Base-by-base conservation (phyloP, 371 early-diverging fungal genomes). In the Mortierella sp. region DNA sequence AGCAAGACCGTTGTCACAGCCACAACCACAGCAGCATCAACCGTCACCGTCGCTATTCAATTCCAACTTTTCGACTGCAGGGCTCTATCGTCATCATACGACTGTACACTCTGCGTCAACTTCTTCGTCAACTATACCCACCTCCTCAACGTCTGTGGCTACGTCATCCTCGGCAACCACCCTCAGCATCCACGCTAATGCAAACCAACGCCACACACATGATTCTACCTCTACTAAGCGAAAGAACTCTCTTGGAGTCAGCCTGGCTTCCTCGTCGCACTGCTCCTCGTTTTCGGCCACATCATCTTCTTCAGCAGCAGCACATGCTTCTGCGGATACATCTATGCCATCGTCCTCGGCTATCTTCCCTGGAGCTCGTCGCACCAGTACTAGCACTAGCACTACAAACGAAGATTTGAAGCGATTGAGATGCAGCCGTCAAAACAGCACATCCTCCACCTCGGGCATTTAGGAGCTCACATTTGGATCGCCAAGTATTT, bases 401-500 rank as follows among this genome's bases (percentile, higher is more conserved):
- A 80, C 80, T 2, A 74, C 75, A 32, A 74, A 80, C 23, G 80
- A 80, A 59, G 80, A 80, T 55, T 42, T 80, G 54, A 80, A 80
- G 54, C 80, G 80, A 19, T 32, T 80, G 32, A 40, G 80, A 37
- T 80, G 80, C 58, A 80, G 80, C 53, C 80, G 80, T 2, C 80
- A 70, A n/a, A 67, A 70, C 62, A 74, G 75, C 54, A 74, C 68
- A 6, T 65, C 78, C 8, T 71, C 77, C 12, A 45, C 80, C 9
- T 70, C 80, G 7, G 69, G 67, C 15, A 68, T 72, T 34, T 72
- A 61, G 47, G 31, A 13, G 56, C 17, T 31, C 45, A 45, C 12
- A 9, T 37, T 37, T 37, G 8, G 12, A 29, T 4, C n/a, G n/a
- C n/a, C n/a, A n/a, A n/a, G n/a, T 45, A 9, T 23, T 43, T 45